Evolutionary conservation across 75 land plant species (phyloP), one percentile per base, ranked within the genome.

Genomic region (Adiantum capillusveneris): DNA sequence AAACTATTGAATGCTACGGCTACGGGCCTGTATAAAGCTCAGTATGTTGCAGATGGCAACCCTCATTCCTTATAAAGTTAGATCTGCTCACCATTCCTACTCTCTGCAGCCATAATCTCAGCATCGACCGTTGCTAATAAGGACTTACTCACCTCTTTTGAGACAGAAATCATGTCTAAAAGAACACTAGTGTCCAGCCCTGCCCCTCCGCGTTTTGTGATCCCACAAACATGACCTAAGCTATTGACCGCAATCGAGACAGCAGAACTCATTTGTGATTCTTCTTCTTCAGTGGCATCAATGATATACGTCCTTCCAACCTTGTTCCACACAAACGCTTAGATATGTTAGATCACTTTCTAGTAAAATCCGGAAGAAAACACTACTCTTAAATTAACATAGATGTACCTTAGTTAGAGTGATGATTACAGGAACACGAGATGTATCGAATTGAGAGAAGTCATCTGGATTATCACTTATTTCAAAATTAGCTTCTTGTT

Each of bases 201-300:
- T 6, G 74, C 71, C 27, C 81, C 87, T 0, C 96, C 96, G 24
- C 96, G 77, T 70, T 94, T 94, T 0, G 80, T 89, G 30, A 94
- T 59, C 17, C 98, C 98, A 72, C 87, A 83, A 29, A 89, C 75
- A 18, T 67, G 68, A 6, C 96, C 88, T 55, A 72, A 56, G 34
- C 80, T 73, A 44, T 84, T 86, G 17, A 94, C 65, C 0, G 98
- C 79, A 44, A 89, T 64, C 20, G 96, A 89, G 2, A 94, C 71
- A 1, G 98, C 98, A 12, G 96, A 85, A 45, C 75, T 85, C 98
- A 89, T 94, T 63, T 89, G 90, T 20, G 90, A 83, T 57, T 89
- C 96, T 62, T 94, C 98, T 48, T 94, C 98, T 52, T 77, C 62
- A 49, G 95, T 94, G 39, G 98, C 96, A 74, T 89, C 96, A 43